phyloP scores from a whole-genome alignment of 2,329 filamentous ascomycete genomes.

The Leptographium wingfieldii region DNA sequence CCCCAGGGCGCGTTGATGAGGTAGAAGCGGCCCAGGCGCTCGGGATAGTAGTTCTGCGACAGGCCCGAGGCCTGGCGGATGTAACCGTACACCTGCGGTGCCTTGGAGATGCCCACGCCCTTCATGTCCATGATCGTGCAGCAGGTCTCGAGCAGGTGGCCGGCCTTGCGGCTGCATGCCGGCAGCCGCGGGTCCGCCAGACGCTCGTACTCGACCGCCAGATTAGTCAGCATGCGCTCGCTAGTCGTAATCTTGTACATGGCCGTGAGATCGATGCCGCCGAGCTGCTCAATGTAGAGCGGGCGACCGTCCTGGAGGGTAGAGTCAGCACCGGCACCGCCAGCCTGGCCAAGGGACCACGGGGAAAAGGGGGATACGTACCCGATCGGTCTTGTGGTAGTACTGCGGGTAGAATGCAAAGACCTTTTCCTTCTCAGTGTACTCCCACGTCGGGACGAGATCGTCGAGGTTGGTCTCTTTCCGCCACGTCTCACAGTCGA shows the following conservation, averaged over 20 bases:
- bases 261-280: slow-evolving; percentile 77
- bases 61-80: slow-evolving; percentile 74
- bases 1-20: slow-evolving; percentile 98
- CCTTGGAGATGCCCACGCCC: slow-evolving; percentile 74
- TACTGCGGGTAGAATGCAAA: slow-evolving; percentile 94
- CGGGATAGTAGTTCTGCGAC: slow-evolving; percentile 98
- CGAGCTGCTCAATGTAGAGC: slow-evolving; percentile 92
- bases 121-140: slow-evolving; percentile 98
- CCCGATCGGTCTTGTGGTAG: slow-evolving; percentile 94
- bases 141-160: slow-evolving; percentile 87
- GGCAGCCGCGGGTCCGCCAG: slow-evolving; percentile 85
- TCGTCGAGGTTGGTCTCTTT: slow-evolving; percentile 75
- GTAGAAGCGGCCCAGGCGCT: slow-evolving; percentile 91
- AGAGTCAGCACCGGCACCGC: neutral
- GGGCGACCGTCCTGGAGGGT: slow-evolving; percentile 71
- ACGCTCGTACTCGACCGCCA: slow-evolving; percentile 96
- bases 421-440: slow-evolving; percentile 71
- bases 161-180: slow-evolving; percentile 85
- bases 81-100: slow-evolving; percentile 77
- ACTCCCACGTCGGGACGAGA: slow-evolving; percentile 69
- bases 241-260: slow-evolving; percentile 89
- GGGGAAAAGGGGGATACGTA: slow-evolving; percentile 19
- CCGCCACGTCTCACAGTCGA: slow-evolving; percentile 84
- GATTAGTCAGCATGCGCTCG: slow-evolving; percentile 92
- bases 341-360: neutral